A percentile compares a stretch with the other conserved stretches of the same genome.
phyloP scores from a whole-genome alignment of 225 moss, liverwort and hornwort genomes.

The Takakia lepidozioides region DNA sequence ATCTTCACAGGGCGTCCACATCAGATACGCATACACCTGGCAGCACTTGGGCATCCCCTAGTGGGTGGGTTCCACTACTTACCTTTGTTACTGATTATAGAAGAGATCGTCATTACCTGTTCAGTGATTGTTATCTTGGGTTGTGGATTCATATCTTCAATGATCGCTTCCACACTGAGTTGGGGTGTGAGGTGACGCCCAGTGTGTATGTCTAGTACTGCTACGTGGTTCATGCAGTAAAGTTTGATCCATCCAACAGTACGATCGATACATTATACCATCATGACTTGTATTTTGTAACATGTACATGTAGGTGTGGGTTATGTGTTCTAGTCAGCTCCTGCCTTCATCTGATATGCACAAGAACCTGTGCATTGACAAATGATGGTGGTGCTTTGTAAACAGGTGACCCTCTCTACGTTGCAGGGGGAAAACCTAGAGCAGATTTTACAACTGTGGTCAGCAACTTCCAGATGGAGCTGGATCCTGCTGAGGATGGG shows the following conservation, averaged over 20 bases:
- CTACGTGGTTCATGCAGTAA: too few species aligned
- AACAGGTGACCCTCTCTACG: conserved; percentile 73
- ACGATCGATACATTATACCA: too few species aligned
- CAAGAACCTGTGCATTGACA: neutral
- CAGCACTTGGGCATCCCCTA: conserved; percentile 73
- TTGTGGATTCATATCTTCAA: neutral
- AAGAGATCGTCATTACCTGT: neutral
- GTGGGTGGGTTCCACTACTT: conserved; percentile 46
- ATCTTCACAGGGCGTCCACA: conserved; percentile 85
- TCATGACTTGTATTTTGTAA: too few species aligned
- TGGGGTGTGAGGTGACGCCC: too few species aligned
- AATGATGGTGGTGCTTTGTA: neutral
- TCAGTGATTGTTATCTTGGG: neutral
- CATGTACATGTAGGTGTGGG: too few species aligned
- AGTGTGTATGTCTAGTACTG: too few species aligned
- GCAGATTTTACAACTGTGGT: conserved; percentile 14
- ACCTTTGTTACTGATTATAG: too few species aligned
- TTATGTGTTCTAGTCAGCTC: too few species aligned
- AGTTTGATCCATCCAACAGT: too few species aligned
- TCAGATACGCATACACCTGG: conserved; percentile 96
- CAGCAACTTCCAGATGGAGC: conserved; percentile 4
- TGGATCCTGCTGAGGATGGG: conserved; percentile 72
- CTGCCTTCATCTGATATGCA: too few species aligned
- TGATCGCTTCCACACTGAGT: neutral
- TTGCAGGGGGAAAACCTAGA: conserved; percentile 62